Base-by-base conservation (phyloP, 768 basidiomycete genomes). In the Xerocomus brunneocitrinus region DNA sequence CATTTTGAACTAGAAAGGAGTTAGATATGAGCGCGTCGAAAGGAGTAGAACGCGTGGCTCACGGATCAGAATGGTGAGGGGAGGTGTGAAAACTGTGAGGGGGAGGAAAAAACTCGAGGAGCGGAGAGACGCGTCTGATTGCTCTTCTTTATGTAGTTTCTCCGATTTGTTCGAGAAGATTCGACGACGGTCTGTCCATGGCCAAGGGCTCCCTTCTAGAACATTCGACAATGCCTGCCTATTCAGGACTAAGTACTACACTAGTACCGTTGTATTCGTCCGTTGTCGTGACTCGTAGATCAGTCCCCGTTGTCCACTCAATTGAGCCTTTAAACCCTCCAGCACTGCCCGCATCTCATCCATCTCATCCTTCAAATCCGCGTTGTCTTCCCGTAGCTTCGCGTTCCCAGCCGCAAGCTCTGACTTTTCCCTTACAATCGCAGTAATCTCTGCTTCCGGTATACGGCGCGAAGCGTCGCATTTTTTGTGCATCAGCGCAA, bases 291-390 rank as follows among this genome's bases (percentile, higher is more conserved):
- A 74, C 49, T 80, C 78, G 47, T 76, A 76, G 22, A 81, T 57
- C 39, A 77, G 59, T 4, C 74, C 74, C 4, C 64, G 71, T 44
- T 71, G 69, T 8, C 81, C 81, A 50, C 73, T 79, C 45, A 78
- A 68, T 59, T 83, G 79, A 45, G 74, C 78, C 58, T 79, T 85
- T 61, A 89, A 66, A 22, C 82, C 61, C 60, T 90, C 87, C 10
- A 90, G 74, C 77, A 86, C 88, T 24, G 81, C 84, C 53, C 76
- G 77, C 68, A 90, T 67, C 60, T 89, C 87, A 56, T 89, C 81
- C 38, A 80, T 67, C 57, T 82, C 80, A 24, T 83, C 80, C 39
- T 70, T 64, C 53, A 83, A 58, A 24, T 76, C 75, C 3, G 67
- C 66, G 55, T 90, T 91, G 57, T 86, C 79, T 22, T 82, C 80